Percentiles rank a stretch among this genome's conserved stretches.
Conservation (phyloP, 345 rosid species). For the Arabidopsis thaliana region DNA sequence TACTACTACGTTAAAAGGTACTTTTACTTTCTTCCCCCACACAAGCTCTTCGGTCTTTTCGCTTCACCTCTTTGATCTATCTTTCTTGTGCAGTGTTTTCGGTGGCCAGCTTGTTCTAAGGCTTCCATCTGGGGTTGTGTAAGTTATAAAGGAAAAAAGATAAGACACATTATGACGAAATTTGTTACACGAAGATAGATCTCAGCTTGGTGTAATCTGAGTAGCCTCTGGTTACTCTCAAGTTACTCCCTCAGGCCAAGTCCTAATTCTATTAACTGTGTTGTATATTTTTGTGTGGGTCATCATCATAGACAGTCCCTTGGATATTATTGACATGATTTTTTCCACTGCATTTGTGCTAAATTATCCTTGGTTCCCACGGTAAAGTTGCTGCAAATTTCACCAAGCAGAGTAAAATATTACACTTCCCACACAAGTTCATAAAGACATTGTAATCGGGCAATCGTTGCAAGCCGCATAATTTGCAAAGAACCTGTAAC, state of each 20-base stretch:
- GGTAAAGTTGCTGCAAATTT: background rate
- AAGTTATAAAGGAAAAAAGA: background rate
- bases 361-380: background rate
- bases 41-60: background rate
- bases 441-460: too few species aligned
- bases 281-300: background rate
- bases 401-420: background rate
- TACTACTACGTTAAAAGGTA: slow-evolving; percentile 90
- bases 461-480: too few species aligned
- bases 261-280: slow-evolving; percentile 1
- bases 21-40: background rate
- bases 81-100: slow-evolving; percentile 53
- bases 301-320: slow-evolving; percentile 6
- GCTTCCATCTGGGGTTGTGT: slow-evolving; percentile 83
- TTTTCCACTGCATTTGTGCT: background rate
- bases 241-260: background rate
- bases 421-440: background rate
- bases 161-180: background rate
- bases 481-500: too few species aligned
- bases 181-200: slow-evolving; percentile 12
- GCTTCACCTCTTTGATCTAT: background rate
- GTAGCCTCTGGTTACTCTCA: background rate
- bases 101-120: slow-evolving; percentile 83
- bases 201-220: background rate
- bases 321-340: slow-evolving; percentile 2